A percentile compares a stretch with the other conserved stretches of the same genome.
These are phyloP conservation scores for Yamadazyma oceani DNA, from an alignment of 1,139 yeast species.

Conservation along the genomic window DNA sequence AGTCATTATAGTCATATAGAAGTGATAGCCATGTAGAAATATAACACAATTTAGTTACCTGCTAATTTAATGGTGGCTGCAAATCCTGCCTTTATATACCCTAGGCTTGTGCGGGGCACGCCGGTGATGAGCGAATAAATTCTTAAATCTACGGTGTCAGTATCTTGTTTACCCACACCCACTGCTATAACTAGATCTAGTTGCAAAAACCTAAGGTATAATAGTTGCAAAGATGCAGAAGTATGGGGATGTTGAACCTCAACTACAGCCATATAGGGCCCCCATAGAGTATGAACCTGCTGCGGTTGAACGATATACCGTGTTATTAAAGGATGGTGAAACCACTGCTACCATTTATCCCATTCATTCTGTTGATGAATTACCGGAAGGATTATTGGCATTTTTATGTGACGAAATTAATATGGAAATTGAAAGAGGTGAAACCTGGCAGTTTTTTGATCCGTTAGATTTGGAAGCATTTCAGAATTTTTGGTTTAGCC, in stretches of 20 bases:
- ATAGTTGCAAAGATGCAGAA: slow-evolving; percentile 5
- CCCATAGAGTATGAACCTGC: slow-evolving; percentile 36
- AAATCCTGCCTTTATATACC: too few relatives aligned
- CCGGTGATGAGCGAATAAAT: too few relatives aligned
- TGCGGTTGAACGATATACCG: slow-evolving; percentile 52
- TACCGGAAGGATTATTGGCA: slow-evolving; percentile 77
- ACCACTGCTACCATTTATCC: slow-evolving; percentile 94
- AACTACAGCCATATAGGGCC: slow-evolving; percentile 3
- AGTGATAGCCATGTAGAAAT: too few relatives aligned
- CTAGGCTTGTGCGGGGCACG: too few relatives aligned
- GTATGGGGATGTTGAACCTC: slow-evolving; percentile 5
- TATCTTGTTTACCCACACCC: slow-evolving; percentile 7
- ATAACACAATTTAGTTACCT: too few relatives aligned
- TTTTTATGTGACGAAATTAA: slow-evolving; percentile 90
- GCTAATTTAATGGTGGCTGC: too few relatives aligned
- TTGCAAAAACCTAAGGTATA: slow-evolving; percentile 7
- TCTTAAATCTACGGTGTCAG: slow-evolving; percentile 9
- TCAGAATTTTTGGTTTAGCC: slow-evolving; percentile 81
- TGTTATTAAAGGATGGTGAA: slow-evolving; percentile 80
- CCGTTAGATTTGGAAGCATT: slow-evolving; percentile 72
- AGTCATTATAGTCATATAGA: too few relatives aligned
- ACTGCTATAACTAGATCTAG: slow-evolving; percentile 4
- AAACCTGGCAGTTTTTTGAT: slow-evolving; percentile 82
- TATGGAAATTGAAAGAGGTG: slow-evolving; percentile 88
- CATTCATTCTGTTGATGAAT: slow-evolving; percentile 56